Evolutionary conservation across 805 yeast genomes (phyloP).

Genomic region (Naumovozyma castellii): DNA sequence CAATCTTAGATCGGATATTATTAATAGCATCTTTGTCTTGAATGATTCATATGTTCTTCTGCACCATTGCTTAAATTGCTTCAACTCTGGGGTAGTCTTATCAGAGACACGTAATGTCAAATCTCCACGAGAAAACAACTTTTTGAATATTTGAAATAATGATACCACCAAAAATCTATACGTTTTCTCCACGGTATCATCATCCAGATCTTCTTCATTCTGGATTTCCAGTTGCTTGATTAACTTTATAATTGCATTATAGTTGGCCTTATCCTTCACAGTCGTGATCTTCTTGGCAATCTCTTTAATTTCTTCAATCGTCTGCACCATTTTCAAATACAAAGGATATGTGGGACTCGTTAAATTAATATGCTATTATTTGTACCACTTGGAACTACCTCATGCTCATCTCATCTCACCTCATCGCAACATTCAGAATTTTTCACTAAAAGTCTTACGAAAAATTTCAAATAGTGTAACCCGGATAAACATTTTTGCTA

Average conservation of each 20-base stretch:
- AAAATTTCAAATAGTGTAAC: background rate
- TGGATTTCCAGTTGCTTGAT: conserved; percentile 15
- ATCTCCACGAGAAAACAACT: conserved; percentile 27
- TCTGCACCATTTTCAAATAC: conserved; percentile 7
- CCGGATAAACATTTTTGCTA: too few species aligned
- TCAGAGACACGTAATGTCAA: conserved; percentile 15
- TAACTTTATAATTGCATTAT: conserved; percentile 26
- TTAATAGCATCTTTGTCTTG: conserved; percentile 36
- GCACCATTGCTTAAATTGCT: conserved; percentile 51
- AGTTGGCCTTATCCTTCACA: conserved; percentile 23
- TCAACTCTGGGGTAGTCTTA: conserved; percentile 16
- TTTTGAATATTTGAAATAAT: conserved; percentile 26
- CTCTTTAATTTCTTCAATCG: conserved; percentile 21
- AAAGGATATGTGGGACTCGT: too few species aligned
- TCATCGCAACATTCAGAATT: conserved; percentile 5
- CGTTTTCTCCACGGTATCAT: conserved; percentile 13
- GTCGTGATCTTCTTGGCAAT: conserved; percentile 22
- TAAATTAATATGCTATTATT: too few species aligned
- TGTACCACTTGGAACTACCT: too few species aligned
- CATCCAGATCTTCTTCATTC: conserved; percentile 3
- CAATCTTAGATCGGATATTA: conserved; percentile 33
- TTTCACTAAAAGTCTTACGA: too few species aligned
- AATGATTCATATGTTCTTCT: conserved; percentile 46
- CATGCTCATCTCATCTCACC: conserved; percentile 8
- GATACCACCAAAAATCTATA: conserved; percentile 25